Base-by-base conservation (phyloP, 345 rosid species). In the Mercurialis annua region DNA sequence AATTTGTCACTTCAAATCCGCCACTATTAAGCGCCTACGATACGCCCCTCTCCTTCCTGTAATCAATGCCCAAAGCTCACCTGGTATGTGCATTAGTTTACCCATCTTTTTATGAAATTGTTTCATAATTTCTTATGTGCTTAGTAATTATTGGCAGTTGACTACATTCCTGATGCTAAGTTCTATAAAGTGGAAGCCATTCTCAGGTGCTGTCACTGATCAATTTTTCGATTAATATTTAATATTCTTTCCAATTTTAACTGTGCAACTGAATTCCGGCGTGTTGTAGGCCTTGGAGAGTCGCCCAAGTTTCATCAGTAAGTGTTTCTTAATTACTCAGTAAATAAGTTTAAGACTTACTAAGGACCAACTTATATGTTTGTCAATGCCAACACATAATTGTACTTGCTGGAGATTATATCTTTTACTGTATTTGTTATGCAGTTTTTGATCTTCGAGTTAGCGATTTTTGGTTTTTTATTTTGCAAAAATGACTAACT, bases 161-260 rank as follows among this genome's bases (percentile, higher is more conserved):
- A 80, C 56, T 87, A 83, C 43, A 30, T 83, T 20, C 94, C 94
- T 15, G 96, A 87, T 72, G 80, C 94, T 3, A 72, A 86, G 42
- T 92, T 92, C 71, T 92, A 92, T 81, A 89, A 86, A 69, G 89
- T 92, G 53, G 98, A 92, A 78, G 98, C 96, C 33, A 83, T 92
- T 79, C 49, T 92, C 69, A 90, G 96, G 95, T 87, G 20, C 48
- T 27, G 7, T 26, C 26, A 18, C 29, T 16, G 10, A 9, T 29
- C 51, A 16, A 44, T 20, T 33, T 1, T 40, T 54, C 7, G 10
- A 18, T 12, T 23, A 40, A 55, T 6, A 24, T n/a, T 69, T 26
- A n/a, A n/a, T 36, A 7, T 40, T 33, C 7, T 55, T 34, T 9
- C 4, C 14, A 1, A 0, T 6, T 1, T 31, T 6, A 58, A 5